These are phyloP conservation scores for Cladosporium sp. DNA, from an alignment of 2,329 filamentous ascomycete species.

Conservation along the genomic window DNA sequence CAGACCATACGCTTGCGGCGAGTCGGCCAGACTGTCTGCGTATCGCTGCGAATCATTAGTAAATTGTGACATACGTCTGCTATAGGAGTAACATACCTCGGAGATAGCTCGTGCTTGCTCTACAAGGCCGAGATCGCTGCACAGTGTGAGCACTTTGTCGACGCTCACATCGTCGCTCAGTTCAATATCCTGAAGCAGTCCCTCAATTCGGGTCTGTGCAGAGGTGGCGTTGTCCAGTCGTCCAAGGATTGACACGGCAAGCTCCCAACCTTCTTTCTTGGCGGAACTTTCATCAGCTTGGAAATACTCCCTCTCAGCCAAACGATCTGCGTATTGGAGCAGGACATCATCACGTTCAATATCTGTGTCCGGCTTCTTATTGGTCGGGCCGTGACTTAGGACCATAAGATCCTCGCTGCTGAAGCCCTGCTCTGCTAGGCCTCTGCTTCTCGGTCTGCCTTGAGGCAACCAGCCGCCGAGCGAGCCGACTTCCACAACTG, in stretches of 20 bases:
- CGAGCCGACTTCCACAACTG: constrained; percentile 81
- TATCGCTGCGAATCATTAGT: constrained; percentile 62
- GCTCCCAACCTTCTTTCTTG: constrained; percentile 74
- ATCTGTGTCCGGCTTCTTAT: constrained; percentile 50
- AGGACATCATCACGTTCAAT: constrained; percentile 85
- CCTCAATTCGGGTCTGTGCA: constrained; percentile 72
- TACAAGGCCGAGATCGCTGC: constrained; percentile 75
- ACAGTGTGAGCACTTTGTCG: constrained; percentile 77
- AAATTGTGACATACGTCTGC: neutral
- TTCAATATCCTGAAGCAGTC: constrained; percentile 72
- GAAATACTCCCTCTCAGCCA: constrained; percentile 46
- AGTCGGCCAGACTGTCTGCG: constrained; percentile 72
- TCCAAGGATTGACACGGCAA: constrained; percentile 80
- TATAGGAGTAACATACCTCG: constrained; percentile 62
- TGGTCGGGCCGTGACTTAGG: constrained; percentile 66
- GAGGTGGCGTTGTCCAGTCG: constrained; percentile 73
- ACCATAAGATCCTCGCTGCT: constrained; percentile 85
- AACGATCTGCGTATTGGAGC: constrained; percentile 71
- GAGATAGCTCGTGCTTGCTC: constrained; percentile 79
- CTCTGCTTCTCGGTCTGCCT: constrained; percentile 54
- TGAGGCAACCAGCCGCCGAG: constrained; percentile 77
- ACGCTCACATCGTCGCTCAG: constrained; percentile 71
- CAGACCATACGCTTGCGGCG: constrained; percentile 68
- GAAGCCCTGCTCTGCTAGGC: constrained; percentile 62
- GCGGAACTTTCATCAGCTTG: constrained; percentile 23